A percentile compares a stretch with the other conserved stretches of the same genome.
phyloP scores from a whole-genome alignment of 768 basidiomycete species.

The Kwoniella sp. region DNA sequence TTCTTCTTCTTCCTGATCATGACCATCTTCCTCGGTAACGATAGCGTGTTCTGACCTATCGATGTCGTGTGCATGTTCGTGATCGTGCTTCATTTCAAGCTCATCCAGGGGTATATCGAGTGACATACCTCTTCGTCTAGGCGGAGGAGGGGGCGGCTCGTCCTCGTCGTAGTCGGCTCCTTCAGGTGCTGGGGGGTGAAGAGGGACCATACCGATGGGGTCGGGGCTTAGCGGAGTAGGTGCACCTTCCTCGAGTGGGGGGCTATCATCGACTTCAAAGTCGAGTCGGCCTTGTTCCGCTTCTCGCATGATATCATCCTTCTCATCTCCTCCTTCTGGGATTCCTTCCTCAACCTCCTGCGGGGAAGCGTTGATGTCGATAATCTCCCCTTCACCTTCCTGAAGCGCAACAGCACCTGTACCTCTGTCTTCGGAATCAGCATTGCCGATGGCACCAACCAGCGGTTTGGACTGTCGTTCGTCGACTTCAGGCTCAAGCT shows the following conservation, averaged over 20 bases:
- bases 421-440: slow-evolving; percentile 21
- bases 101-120: slow-evolving; percentile 48
- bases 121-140: slow-evolving; percentile 14
- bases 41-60: slow-evolving; percentile 5
- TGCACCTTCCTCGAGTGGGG: slow-evolving; percentile 4
- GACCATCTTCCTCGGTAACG: slow-evolving; percentile 21
- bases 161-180: slow-evolving; percentile 19
- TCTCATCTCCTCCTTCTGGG: slow-evolving; percentile 34
- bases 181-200: slow-evolving; percentile 38
- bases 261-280: slow-evolving; percentile 4
- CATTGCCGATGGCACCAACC: slow-evolving; percentile 27
- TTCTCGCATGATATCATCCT: slow-evolving; percentile 35
- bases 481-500: background rate
- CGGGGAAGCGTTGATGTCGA: slow-evolving; percentile 18
- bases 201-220: slow-evolving; percentile 35
- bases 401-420: slow-evolving; percentile 8
- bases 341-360: slow-evolving; percentile 37
- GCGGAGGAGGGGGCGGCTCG: slow-evolving; percentile 32
- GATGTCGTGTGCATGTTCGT: slow-evolving; percentile 24
- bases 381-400: slow-evolving; percentile 28
- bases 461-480: slow-evolving; percentile 17
- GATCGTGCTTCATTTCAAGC: slow-evolving; percentile 51
- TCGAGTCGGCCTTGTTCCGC: slow-evolving; percentile 27
- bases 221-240: slow-evolving; percentile 6
- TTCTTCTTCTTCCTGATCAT: slow-evolving; percentile 31